phyloP scores from a whole-genome alignment of 73 alveolate genomes.

The Blepharisma japonicum region DNA sequence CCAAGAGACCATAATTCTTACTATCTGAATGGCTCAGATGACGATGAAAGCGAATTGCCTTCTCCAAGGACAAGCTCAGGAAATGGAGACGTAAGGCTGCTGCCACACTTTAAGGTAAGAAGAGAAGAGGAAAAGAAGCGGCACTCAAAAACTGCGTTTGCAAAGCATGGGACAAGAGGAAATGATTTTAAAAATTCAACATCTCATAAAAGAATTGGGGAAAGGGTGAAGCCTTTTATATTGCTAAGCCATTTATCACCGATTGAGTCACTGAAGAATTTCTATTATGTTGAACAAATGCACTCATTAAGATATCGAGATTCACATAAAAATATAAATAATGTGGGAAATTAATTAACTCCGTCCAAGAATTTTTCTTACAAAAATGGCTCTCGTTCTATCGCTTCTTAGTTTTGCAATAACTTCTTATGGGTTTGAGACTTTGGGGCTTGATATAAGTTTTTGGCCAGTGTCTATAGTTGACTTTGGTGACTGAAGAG shows the following conservation, averaged over 20 bases:
- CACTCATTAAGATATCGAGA: not conserved
- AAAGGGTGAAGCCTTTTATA: slow-evolving; percentile 3
- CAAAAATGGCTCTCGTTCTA: no score
- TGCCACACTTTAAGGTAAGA: not conserved
- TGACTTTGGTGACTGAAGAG: no score
- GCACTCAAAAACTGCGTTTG: no score
- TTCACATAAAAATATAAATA: no score
- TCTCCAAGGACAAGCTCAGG: slow-evolving; percentile 29
- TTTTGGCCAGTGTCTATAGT: no score
- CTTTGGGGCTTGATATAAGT: no score
- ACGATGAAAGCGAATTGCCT: slow-evolving; percentile 19
- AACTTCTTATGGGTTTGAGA: no score
- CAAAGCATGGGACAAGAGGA: not conserved
- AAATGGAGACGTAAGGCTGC: not conserved
- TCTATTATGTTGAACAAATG: slow-evolving; percentile 8
- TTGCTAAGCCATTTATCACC: slow-evolving; percentile 21
- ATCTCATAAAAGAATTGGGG: not conserved
- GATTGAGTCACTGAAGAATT: slow-evolving; percentile 26
- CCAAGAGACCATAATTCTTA: not conserved
- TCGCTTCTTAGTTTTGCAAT: no score
- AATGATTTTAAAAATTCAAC: not conserved
- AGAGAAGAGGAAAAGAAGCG: not conserved
- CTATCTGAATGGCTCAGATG: not conserved
- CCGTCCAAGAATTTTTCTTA: no score
- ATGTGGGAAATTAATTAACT: no score